Conservation (phyloP, 1,284 basidiomycete genomes). For the Trichosporon coremiiforme region DNA sequence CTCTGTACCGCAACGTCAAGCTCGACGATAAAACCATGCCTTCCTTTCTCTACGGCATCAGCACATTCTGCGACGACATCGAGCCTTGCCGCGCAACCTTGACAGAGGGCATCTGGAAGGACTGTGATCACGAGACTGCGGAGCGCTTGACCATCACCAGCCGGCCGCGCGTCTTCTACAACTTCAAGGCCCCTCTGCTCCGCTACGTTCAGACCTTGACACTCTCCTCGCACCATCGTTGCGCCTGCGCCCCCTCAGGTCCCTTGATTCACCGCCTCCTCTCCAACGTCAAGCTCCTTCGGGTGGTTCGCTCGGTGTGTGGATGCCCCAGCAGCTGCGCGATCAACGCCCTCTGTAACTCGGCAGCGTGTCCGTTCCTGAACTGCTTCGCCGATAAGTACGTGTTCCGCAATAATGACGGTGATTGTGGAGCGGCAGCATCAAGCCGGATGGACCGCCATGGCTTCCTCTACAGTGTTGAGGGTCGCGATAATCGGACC, state of each 20-base stretch:
- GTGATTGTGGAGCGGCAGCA: neutral
- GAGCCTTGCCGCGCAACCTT: constrained; percentile 3
- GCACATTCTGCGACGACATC: neutral
- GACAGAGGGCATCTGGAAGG: constrained; percentile 8
- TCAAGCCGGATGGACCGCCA: constrained; percentile 4
- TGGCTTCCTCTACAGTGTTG: neutral
- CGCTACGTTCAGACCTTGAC: constrained; percentile 20
- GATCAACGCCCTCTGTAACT: constrained; percentile 15
- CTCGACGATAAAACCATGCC: neutral
- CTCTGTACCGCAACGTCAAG: constrained; percentile 5
- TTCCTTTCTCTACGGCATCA: constrained; percentile 2
- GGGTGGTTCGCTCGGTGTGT: constrained; percentile 12
- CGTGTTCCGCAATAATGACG: constrained; percentile 23
- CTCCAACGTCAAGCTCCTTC: constrained; percentile 3
- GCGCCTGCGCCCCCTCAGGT: constrained; percentile 8
- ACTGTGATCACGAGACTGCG: constrained; percentile 1
- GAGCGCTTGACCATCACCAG: neutral
- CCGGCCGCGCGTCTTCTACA: constrained; percentile 1
- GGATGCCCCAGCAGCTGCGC: constrained; percentile 11
- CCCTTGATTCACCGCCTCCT: constrained; percentile 5
- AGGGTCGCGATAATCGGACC: neutral
- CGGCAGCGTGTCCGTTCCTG: neutral
- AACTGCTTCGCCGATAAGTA: constrained; percentile 16
- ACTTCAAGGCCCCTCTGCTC: constrained; percentile 19
- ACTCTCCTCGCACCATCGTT: constrained; percentile 17